Base-by-base conservation (phyloP, 2,329 filamentous ascomycete species). In the Pleomassaria siparia region DNA sequence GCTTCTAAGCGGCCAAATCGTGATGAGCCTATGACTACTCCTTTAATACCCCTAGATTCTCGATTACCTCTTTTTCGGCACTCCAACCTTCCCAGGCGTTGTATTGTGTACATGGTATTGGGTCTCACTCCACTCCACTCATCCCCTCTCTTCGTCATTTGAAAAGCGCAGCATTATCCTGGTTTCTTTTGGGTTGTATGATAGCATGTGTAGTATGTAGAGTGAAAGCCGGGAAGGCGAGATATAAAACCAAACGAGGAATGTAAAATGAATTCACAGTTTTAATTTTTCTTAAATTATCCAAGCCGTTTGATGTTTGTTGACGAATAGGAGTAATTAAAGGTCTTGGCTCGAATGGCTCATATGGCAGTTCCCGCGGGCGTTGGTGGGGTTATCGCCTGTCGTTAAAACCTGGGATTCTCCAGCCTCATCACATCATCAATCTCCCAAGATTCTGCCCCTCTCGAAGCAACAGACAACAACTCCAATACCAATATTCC, bases 1-100 rank as follows among this genome's bases (percentile, higher is more conserved):
- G 64, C 41, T 82, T 82, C 76, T 82, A 81, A 77, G 62, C 44
- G 50, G 28, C 5, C 37, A 51, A 50, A 53, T 43, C 41, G 43
- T 39, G 35, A 55, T 49, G 49, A 53, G 56, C 58, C 54, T 43
- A 51, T 49, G 64, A 53, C 54, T 54, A 54, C 63, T 60, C 46
- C 59, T 58, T 55, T 60, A 55, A 64, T 59, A 60, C 58, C 58
- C 56, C 45, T 30, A 30, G 8, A 53, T 64, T 55, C 50, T 55
- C 54, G 68, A 66, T 66, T 64, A 58, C 62, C 62, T 58, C 58
- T 63, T 61, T n/a, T n/a, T 63, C 57, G 60, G 55, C 59, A 51
- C 41, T 61, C 56, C 46, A 55, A 51, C 55, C 62, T 63, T 56
- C 56, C 59, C 58, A 59, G 56, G 60, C 60, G 55, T 56, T 60